Percentiles rank a stretch among this genome's conserved stretches.
These are phyloP conservation scores for Coniosporium tulheliwenetii DNA, from an alignment of 2,329 filamentous ascomycete genomes.

Conservation along the genomic window DNA sequence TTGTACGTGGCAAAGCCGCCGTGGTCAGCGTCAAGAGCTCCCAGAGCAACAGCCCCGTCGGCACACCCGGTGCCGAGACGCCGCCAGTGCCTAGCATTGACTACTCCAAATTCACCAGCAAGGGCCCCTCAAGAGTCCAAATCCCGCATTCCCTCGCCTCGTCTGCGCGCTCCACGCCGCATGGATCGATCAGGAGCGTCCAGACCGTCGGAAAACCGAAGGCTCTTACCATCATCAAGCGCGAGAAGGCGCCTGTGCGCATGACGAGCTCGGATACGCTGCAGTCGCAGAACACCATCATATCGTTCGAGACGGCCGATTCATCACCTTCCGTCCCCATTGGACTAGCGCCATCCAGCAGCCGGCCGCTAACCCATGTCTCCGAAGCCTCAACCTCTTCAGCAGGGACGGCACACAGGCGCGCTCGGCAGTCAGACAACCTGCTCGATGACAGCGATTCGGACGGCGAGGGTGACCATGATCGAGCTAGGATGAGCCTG, in stretches of 20 bases:
- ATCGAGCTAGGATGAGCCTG: slow-evolving; percentile 12
- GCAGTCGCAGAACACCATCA: slow-evolving; percentile 4
- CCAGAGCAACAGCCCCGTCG: slow-evolving; percentile 37
- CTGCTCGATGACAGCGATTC: slow-evolving; percentile 20
- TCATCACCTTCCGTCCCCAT: neutral
- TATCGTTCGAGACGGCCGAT: no score
- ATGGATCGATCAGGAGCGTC: slow-evolving; percentile 16
- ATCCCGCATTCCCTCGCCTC: neutral
- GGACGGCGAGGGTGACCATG: slow-evolving; percentile 14
- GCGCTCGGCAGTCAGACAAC: slow-evolving; percentile 6
- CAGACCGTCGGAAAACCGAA: slow-evolving; percentile 27
- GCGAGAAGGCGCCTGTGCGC: slow-evolving; percentile 15
- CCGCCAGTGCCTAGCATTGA: slow-evolving; percentile 64
- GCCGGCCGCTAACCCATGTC: neutral
- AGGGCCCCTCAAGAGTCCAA: slow-evolving; percentile 30
- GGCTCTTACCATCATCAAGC: slow-evolving; percentile 27
- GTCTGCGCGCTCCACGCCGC: slow-evolving; percentile 8
- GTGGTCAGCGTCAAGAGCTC: slow-evolving; percentile 80
- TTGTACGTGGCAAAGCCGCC: slow-evolving; percentile 75
- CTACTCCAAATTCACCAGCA: slow-evolving; percentile 19
- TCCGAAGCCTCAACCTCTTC: neutral
- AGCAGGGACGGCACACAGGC: neutral
- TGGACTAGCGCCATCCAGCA: neutral
- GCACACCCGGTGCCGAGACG: slow-evolving; percentile 30
- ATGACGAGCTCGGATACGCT: slow-evolving; percentile 7